These are phyloP conservation scores for Coniochaeta sp. DNA, from an alignment of 2,329 filamentous ascomycete genomes.

Conservation along the genomic window DNA sequence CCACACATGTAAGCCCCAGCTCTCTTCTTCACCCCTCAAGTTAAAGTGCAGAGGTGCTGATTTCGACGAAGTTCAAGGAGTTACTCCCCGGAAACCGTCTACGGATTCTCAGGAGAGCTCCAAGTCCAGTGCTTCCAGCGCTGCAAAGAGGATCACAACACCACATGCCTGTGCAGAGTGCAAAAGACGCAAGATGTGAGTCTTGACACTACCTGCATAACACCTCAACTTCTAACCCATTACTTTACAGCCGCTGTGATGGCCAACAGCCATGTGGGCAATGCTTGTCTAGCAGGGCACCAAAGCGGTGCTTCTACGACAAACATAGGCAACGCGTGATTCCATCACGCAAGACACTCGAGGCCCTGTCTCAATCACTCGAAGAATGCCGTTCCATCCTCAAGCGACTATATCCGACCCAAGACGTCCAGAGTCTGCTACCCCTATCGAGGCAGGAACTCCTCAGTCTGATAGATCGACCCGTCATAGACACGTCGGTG, in stretches of 20 bases:
- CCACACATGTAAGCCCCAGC: slow-evolving; percentile 28
- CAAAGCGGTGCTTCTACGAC: slow-evolving; percentile 72
- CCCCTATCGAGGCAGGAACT: slow-evolving; percentile 52
- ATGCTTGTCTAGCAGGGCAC: slow-evolving; percentile 73
- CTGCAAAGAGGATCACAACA: slow-evolving; percentile 44
- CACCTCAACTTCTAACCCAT: slow-evolving; percentile 16
- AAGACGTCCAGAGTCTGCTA: slow-evolving; percentile 42
- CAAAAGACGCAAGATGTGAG: slow-evolving; percentile 68
- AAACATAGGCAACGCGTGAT: slow-evolving; percentile 71
- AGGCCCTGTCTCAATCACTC: slow-evolving; percentile 55
- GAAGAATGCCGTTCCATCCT: slow-evolving; percentile 59
- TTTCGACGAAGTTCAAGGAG: slow-evolving; percentile 32
- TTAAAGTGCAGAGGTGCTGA: not conserved
- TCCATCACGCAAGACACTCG: slow-evolving; percentile 67
- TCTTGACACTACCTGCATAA: not conserved
- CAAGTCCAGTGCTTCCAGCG: slow-evolving; percentile 27
- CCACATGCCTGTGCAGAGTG: slow-evolving; percentile 67
- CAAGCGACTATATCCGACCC: slow-evolving; percentile 53
- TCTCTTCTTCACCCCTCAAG: not conserved
- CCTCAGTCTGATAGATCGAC: slow-evolving; percentile 46
- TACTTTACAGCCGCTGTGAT: slow-evolving; percentile 54
- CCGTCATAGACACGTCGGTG: slow-evolving; percentile 27
- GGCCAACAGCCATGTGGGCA: slow-evolving; percentile 76
- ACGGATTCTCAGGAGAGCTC: slow-evolving; percentile 30
- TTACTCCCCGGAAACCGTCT: slow-evolving; percentile 41